Base-by-base conservation (phyloP, 495 filamentous ascomycete species). In the Hypoxylon lenormandii region DNA sequence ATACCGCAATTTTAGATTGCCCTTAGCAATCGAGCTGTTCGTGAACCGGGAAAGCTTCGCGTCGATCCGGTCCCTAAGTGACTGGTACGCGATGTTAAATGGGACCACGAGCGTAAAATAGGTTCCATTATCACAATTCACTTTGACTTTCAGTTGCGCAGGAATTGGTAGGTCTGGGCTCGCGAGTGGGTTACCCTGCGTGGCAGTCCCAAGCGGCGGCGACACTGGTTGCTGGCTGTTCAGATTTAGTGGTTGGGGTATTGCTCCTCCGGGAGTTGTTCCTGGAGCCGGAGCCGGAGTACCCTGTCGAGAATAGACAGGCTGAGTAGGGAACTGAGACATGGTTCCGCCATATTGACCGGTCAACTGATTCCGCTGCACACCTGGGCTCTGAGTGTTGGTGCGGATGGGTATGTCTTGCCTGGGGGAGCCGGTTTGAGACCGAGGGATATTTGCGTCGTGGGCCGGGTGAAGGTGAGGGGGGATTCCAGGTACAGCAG, bases 41-140 rank as follows among this genome's bases (percentile, higher is more conserved):
- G 92, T 94, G 65, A 91, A 90, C 45, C 92, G 86, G 38, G 88
- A 89, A 68, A 98, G 85, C 78, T 98, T 98, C 19, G 91, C 91
- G 77, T 98, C 96, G 72, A 98, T 97, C n/a, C 95, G 92, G 72
- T 98, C 94, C 49, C 92, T 91, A 19, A 98, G 83, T 26, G 92
- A 93, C 49, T 93, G 91, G 79, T 96, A 97, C 46, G 91, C 87
- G 72, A 98, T 98, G 72, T 93, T 95, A 80, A 90, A 94, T 18
- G 92, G 88, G 43, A 96, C 95, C 30, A 98, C 94, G 10, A 98
- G 84, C 0, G 93, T 97, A 58, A 97, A 89, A 69, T 96, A 94
- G 60, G 86, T 88, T 15, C 87, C 87, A 51, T 87, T 88, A 13
- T 92, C 90, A 72, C 91, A 95, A 72, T 92, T 92, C 33, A 98